phyloP scores from a whole-genome alignment of 768 basidiomycete genomes.

The Chalciporus sphaerocephalus region DNA sequence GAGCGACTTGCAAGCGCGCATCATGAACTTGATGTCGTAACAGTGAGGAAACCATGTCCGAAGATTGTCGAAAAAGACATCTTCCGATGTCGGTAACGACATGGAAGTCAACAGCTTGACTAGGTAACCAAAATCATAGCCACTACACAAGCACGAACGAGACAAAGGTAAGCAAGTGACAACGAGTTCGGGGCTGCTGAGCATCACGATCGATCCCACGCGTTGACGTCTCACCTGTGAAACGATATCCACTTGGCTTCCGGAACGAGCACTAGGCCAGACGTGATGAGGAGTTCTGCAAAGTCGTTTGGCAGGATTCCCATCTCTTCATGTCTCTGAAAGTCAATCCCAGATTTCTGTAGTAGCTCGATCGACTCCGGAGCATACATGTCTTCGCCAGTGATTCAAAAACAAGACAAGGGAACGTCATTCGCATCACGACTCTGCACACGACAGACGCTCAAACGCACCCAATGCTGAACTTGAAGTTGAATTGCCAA shows the following conservation, averaged over 20 bases:
- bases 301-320: conserved; percentile 93
- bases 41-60: conserved; percentile 92
- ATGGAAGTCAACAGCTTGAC: conserved; percentile 86
- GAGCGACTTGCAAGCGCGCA: conserved; percentile 77
- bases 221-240: conserved; percentile 70
- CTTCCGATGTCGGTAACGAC: conserved; percentile 85
- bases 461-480: conserved; percentile 73
- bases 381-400: conserved; percentile 95
- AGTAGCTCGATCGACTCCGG: conserved; percentile 96
- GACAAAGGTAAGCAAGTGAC: neutral
- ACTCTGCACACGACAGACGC: neutral
- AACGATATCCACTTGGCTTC: conserved; percentile 97
- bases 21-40: conserved; percentile 97
- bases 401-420: neutral
- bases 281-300: conserved; percentile 95
- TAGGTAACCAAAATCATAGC: conserved; percentile 98
- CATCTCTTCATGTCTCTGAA: conserved; percentile 86
- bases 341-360: conserved; percentile 93
- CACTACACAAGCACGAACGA: conserved; percentile 45
- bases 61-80: conserved; percentile 83
- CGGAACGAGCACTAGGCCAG: conserved; percentile 82
- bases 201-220: neutral
- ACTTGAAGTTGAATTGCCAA: conserved; percentile 99
- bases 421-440: neutral
- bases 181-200: neutral